Conservation (phyloP, 2,329 filamentous ascomycete genomes). For the Raffaelea deltoideospora region DNA sequence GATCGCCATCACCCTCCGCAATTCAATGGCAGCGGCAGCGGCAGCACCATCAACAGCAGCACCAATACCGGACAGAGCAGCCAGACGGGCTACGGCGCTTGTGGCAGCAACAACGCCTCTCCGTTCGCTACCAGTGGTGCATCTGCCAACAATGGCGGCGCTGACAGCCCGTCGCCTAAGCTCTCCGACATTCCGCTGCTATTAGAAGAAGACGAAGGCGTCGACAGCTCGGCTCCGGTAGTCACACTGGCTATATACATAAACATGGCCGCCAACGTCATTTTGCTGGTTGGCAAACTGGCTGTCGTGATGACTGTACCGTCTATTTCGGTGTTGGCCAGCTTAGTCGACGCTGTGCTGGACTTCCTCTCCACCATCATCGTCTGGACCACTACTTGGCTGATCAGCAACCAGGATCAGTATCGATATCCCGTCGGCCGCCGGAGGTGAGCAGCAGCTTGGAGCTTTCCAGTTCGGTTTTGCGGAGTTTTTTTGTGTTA, state of each 20-base stretch:
- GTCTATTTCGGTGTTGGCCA: constrained; percentile 68
- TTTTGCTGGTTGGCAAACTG: constrained; percentile 63
- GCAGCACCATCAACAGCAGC: not conserved
- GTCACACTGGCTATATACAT: constrained; percentile 81
- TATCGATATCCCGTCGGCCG: constrained; percentile 69
- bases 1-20: too few relatives aligned
- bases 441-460: constrained; percentile 26
- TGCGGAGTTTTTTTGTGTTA: not conserved
- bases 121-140: not conserved
- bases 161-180: constrained; percentile 17
- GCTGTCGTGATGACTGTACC: constrained; percentile 63
- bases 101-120: not conserved
- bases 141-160: not conserved
- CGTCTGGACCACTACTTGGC: constrained; percentile 61
- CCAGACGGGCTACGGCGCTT: not conserved
- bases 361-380: constrained; percentile 74
- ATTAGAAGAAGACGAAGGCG: constrained; percentile 43
- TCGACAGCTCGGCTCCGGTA: constrained; percentile 58
- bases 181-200: constrained; percentile 50
- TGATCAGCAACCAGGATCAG: constrained; percentile 59
- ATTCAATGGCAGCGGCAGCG: not conserved
- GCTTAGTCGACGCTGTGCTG: constrained; percentile 62
- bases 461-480: not conserved
- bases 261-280: constrained; percentile 64
- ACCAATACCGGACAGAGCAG: not conserved